Conservation (phyloP, 306 rosid genomes). For the Datisca glomerata region DNA sequence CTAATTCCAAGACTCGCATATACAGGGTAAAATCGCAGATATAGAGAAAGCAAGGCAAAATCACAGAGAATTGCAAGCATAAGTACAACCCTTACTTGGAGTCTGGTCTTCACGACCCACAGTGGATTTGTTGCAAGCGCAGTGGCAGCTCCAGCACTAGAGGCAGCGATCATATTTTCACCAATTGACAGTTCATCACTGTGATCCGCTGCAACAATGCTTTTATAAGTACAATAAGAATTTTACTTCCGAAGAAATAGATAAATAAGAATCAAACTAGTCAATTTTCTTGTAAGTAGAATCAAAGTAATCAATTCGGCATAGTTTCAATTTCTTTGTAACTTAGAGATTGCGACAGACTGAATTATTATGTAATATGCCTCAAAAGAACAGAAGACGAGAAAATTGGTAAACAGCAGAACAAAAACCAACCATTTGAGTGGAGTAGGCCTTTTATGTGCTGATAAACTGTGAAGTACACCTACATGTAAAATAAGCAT, state of each 20-base stretch:
- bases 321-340: background rate
- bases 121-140: slow-evolving; percentile 78
- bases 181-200: slow-evolving; percentile 45
- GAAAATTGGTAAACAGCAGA: slow-evolving; percentile 3
- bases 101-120: slow-evolving; percentile 98
- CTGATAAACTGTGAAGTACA: slow-evolving; percentile 85
- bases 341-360: slow-evolving; percentile 13
- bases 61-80: slow-evolving; percentile 9
- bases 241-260: background rate
- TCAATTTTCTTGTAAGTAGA: slow-evolving; percentile 7
- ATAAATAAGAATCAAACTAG: too few relatives aligned
- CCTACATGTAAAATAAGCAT: slow-evolving; percentile 36
- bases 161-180: slow-evolving; percentile 71
- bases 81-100: slow-evolving; percentile 50
- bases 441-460: slow-evolving; percentile 64
- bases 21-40: too few relatives aligned
- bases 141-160: slow-evolving; percentile 94
- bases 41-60: background rate
- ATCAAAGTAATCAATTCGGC: slow-evolving; percentile 5
- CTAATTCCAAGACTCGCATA: too few relatives aligned
- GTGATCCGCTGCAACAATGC: slow-evolving; percentile 24
- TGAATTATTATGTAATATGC: slow-evolving; percentile 1
- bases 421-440: slow-evolving; percentile 47
- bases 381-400: slow-evolving; percentile 8
- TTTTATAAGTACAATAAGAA: background rate